A percentile compares a stretch with the other conserved stretches of the same genome.
Evolutionary conservation across 2,329 filamentous ascomycete genomes (phyloP).

Genomic region (Fusarium chaquense): DNA sequence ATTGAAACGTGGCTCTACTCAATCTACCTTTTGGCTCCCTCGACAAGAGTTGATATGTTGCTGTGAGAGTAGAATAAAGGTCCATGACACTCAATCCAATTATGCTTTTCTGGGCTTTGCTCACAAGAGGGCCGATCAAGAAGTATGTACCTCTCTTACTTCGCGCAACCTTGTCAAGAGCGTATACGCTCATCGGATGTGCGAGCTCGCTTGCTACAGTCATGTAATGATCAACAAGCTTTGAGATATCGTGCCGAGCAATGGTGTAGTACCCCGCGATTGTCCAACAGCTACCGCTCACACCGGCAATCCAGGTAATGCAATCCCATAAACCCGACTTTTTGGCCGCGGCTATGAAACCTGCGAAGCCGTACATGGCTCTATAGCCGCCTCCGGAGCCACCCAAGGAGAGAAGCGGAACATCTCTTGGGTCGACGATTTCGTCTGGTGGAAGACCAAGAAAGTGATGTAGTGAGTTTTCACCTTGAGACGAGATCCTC

Average conservation of each 20-base stretch:
- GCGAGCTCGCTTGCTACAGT: conserved; percentile 36
- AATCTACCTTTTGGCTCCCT: conserved; percentile 30
- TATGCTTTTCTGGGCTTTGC: conserved; percentile 43
- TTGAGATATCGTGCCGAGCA: conserved; percentile 29
- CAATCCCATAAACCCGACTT: conserved; percentile 39
- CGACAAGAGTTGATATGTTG: conserved; percentile 32
- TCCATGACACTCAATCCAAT: conserved; percentile 44
- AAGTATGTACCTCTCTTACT: conserved; percentile 42
- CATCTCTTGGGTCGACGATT: conserved; percentile 29
- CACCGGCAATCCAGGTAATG: conserved; percentile 40
- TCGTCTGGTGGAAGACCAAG: conserved; percentile 17
- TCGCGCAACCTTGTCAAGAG: conserved; percentile 25
- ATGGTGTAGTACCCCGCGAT: conserved; percentile 44
- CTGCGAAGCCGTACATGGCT: conserved; percentile 44
- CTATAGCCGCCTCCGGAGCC: conserved; percentile 43
- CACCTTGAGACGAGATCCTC: conserved; percentile 27
- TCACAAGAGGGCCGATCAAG: conserved; percentile 33
- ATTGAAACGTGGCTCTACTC: conserved; percentile 39
- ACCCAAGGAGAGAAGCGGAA: conserved; percentile 39
- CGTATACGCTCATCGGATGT: conserved; percentile 38
- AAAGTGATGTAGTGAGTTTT: conserved; percentile 29
- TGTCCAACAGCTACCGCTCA: conserved; percentile 46
- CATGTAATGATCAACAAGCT: conserved; percentile 34
- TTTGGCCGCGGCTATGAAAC: conserved; percentile 34
- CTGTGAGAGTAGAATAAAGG: conserved; percentile 39